Evolutionary conservation across 306 rosid species (phyloP).

Genomic region (Urtica urens): DNA sequence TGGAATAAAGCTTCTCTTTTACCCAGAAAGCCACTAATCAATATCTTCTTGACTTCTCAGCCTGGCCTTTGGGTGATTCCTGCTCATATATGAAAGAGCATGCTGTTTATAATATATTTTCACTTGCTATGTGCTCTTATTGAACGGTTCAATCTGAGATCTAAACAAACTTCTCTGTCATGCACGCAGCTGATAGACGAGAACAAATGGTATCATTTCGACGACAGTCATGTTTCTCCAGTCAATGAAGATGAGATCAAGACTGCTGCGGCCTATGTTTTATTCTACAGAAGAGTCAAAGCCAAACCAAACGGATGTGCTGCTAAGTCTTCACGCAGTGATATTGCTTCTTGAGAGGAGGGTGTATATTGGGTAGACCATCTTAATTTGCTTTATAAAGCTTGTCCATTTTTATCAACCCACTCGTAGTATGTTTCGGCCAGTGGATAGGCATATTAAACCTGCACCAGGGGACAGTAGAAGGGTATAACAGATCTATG

Average conservation of each 20-base stretch:
- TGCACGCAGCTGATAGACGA: constrained; percentile 75
- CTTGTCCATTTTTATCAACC: too few relatives aligned
- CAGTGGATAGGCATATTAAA: too few relatives aligned
- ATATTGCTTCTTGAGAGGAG: constrained; percentile 23
- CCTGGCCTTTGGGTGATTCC: too few relatives aligned
- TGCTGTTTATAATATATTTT: too few relatives aligned
- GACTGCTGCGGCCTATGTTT: constrained; percentile 82
- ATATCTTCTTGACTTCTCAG: too few relatives aligned
- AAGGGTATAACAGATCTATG: background rate
- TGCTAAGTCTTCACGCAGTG: constrained; percentile 34
- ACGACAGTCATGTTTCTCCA: constrained; percentile 69
- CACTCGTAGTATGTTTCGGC: too few relatives aligned
- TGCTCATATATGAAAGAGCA: too few relatives aligned
- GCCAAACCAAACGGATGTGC: constrained; percentile 18
- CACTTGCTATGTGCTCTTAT: too few relatives aligned
- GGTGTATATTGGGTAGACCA: constrained; percentile 4
- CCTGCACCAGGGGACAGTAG: background rate
- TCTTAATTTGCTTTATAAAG: constrained; percentile 10
- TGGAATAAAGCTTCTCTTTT: too few relatives aligned
- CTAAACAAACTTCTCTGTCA: background rate
- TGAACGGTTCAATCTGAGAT: background rate
- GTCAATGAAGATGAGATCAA: constrained; percentile 65
- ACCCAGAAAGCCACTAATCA: too few relatives aligned
- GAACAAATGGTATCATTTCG: constrained; percentile 91
- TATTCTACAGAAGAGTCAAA: constrained; percentile 77